Evolutionary conservation across 1,284 basidiomycete genomes (phyloP), one percentile per base, ranked within the genome.

Genomic region (Gastroboletus turbinatus): DNA sequence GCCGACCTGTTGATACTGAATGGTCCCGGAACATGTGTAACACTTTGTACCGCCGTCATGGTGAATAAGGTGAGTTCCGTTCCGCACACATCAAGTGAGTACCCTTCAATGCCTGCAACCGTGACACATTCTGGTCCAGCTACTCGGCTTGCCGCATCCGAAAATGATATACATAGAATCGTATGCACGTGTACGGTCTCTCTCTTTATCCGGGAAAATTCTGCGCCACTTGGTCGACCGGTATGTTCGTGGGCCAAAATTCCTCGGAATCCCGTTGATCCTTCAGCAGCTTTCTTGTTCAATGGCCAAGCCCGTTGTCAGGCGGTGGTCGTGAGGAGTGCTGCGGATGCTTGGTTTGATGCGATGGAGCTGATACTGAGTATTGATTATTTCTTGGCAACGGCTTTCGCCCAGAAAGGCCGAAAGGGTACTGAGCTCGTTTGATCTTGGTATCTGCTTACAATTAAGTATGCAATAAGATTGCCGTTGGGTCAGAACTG

Each of bases 11-110:
- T 99, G 27, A 73, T 99, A 51, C 73, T 99, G 43, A 99, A 99
- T 71, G 97, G 97, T 7, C 97, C 97, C 0, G 97, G 96, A 10
- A 98, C 96, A 4, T 96, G 93, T 67, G 85, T 96, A 33, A 79
- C 90, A 3, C 79, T 99, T 17, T 92, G 89, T 51, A 58, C 83
- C 7, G 85, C 91, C 0, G 80, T 85, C 14, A 90, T 88, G 67
- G 62, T 94, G 27, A 87, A 90, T 58, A 82, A 86, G 70, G 96
- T 95, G 65, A 66, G 89, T 76, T 53, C 53, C 56, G 25, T 36
- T 52, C 53, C 43, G 54, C 32, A 29, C 27, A 43, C 46, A 39
- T 30, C 35, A 23, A 50, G 21, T n/a, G 29, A 48, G 16, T 19
- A 38, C 45, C 27, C 21, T 23, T 48, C 17, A 39, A 47, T n/a